phyloP scores from a whole-genome alignment of 2,329 filamentous ascomycete genomes.

The Pezicula rhizophila region DNA sequence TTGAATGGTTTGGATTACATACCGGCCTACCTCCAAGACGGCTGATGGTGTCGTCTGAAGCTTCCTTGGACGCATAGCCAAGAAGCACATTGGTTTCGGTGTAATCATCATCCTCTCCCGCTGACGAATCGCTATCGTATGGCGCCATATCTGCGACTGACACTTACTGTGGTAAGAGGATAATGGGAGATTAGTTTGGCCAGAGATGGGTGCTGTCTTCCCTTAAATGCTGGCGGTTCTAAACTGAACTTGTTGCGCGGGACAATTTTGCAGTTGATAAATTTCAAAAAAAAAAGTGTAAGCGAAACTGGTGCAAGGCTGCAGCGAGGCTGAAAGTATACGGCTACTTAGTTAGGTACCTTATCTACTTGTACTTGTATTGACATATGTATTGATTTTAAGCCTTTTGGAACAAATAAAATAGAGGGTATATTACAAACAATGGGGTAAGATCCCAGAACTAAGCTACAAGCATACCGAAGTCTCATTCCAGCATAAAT shows the following conservation, averaged over 20 bases:
- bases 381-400: too few relatives aligned
- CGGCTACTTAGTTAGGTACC: too few relatives aligned
- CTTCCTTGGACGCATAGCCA: conserved; percentile 77
- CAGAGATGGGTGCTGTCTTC: neutral
- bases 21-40: conserved; percentile 84
- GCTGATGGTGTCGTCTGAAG: conserved; percentile 72
- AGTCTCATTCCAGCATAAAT: neutral
- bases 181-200: too few relatives aligned
- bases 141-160: conserved; percentile 50
- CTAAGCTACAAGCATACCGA: neutral
- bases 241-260: too few relatives aligned
- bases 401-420: neutral
- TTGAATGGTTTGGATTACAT: conserved; percentile 29
- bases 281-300: neutral
- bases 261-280: neutral
- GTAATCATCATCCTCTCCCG: conserved; percentile 60
- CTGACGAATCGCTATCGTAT: conserved; percentile 83
- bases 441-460: too few relatives aligned
- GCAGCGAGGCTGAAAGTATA: neutral
- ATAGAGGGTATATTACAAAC: neutral
- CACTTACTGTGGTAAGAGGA: too few relatives aligned
- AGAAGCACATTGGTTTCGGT: conserved; percentile 83
- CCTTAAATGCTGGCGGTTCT: too few relatives aligned
- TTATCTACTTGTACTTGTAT: too few relatives aligned
- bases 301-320: conserved; percentile 5